Evolutionary conservation across 208 protist species (phyloP).

Genomic region (Endotrypanum monterogeii): DNA sequence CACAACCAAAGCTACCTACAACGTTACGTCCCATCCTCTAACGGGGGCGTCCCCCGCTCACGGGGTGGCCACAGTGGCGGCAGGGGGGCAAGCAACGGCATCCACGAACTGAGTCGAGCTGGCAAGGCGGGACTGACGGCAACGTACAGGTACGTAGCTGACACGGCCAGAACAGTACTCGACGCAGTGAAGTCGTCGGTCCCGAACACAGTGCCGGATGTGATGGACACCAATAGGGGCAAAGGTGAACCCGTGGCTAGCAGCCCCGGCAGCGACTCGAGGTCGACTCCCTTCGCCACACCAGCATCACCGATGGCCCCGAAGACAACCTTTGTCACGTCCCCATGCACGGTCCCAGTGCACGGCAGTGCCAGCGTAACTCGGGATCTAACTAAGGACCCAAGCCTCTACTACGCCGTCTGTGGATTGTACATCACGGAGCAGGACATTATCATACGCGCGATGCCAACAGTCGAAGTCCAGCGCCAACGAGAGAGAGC

Average conservation of each 20-base stretch:
- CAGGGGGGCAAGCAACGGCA: not conserved
- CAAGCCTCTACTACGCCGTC: slow-evolving; percentile 34
- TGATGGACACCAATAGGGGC: not conserved
- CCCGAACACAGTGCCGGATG: not conserved
- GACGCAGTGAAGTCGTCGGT: not conserved
- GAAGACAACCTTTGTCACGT: not conserved
- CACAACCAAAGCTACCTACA: slow-evolving; percentile 18
- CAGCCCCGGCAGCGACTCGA: not conserved
- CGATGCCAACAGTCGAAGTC: slow-evolving; percentile 26
- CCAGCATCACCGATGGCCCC: not conserved
- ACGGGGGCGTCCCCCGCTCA: not conserved
- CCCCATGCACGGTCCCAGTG: not conserved
- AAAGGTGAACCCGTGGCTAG: not conserved
- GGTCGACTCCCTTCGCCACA: not conserved
- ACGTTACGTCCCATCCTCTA: slow-evolving; percentile 14
- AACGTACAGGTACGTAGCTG: slow-evolving; percentile 4
- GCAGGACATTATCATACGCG: slow-evolving; percentile 32
- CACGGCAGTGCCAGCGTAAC: slow-evolving; percentile 2
- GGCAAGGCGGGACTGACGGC: slow-evolving; percentile 11
- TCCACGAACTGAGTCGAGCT: slow-evolving; percentile 4
- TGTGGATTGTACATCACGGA: slow-evolving; percentile 40
- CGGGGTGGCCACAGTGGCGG: slow-evolving; percentile 7
- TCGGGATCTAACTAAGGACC: slow-evolving; percentile 20
- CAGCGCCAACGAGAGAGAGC: slow-evolving; percentile 11
- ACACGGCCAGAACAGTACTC: slow-evolving; percentile 12